Conservation (phyloP, 2,329 filamentous ascomycete genomes). For the Didymella keratinophila region DNA sequence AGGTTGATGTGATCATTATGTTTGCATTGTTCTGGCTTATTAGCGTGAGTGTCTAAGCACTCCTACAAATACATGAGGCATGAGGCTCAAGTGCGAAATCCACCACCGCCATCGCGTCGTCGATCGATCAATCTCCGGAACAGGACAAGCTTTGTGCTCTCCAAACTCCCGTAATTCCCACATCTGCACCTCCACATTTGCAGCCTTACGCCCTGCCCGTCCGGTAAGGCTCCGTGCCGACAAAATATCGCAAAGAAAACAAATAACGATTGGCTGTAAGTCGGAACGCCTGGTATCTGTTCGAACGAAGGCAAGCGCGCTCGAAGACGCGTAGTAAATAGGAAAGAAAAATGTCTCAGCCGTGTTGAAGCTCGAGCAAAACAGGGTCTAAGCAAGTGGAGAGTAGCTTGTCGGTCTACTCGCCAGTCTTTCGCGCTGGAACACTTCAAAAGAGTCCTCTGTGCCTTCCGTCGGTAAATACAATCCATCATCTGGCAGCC, state of each 20-base stretch:
- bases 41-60: not conserved
- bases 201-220: not conserved
- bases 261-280: conserved; percentile 26
- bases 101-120: conserved; percentile 4
- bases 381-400: conserved; percentile 23
- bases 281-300: conserved; percentile 23
- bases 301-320: conserved; percentile 13
- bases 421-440: conserved; percentile 21
- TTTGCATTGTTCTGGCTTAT: not conserved
- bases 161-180: conserved; percentile 7
- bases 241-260: conserved; percentile 1
- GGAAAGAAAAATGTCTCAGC: not conserved
- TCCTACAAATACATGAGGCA: conserved; percentile 13
- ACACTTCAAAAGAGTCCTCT: conserved; percentile 28
- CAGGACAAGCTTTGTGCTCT: conserved; percentile 9
- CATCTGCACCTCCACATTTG: not conserved
- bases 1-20: not conserved
- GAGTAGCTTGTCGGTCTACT: conserved; percentile 36
- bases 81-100: conserved; percentile 6
- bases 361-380: not conserved
- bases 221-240: not conserved
- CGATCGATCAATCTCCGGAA: conserved; percentile 4
- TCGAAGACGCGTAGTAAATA: conserved; percentile 14
- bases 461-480: conserved; percentile 35
- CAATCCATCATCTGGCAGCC: conserved; percentile 36